Conservation (phyloP, 495 filamentous ascomycete species). For the Neurospora sp. region DNA sequence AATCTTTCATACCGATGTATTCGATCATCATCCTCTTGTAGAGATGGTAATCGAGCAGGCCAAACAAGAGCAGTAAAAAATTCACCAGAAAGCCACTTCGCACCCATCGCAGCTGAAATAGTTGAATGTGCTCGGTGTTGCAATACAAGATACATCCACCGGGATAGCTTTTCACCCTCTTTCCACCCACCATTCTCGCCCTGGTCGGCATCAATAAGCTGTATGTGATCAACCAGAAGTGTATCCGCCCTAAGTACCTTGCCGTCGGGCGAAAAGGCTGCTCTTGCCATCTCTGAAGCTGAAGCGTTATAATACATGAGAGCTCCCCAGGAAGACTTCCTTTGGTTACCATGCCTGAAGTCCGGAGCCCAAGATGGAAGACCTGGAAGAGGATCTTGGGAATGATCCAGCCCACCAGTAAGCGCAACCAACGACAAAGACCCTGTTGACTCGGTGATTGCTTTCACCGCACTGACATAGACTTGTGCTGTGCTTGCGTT, state of each 20-base stretch:
- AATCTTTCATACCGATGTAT: neutral
- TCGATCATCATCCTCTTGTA: too few relatives aligned
- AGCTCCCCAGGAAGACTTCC: neutral
- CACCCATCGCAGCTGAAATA: neutral
- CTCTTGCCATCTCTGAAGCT: neutral
- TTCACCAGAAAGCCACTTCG: neutral
- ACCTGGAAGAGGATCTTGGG: neutral
- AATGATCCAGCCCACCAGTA: neutral
- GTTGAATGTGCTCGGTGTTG: neutral
- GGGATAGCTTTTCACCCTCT: neutral
- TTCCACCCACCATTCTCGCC: neutral
- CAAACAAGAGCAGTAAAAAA: neutral
- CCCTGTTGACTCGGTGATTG: neutral
- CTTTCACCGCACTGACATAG: neutral
- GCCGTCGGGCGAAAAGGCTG: neutral
- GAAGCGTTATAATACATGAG: neutral
- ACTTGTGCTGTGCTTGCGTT: neutral
- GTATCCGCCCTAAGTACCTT: neutral
- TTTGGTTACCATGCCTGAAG: neutral
- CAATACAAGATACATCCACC: neutral
- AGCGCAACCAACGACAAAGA: neutral
- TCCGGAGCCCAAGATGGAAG: neutral
- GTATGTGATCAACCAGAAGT: neutral
- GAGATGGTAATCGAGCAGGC: neutral
- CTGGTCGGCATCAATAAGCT: neutral